Base-by-base conservation (phyloP, 192 early-diverging fungal species). In the Coemansia biformis region DNA sequence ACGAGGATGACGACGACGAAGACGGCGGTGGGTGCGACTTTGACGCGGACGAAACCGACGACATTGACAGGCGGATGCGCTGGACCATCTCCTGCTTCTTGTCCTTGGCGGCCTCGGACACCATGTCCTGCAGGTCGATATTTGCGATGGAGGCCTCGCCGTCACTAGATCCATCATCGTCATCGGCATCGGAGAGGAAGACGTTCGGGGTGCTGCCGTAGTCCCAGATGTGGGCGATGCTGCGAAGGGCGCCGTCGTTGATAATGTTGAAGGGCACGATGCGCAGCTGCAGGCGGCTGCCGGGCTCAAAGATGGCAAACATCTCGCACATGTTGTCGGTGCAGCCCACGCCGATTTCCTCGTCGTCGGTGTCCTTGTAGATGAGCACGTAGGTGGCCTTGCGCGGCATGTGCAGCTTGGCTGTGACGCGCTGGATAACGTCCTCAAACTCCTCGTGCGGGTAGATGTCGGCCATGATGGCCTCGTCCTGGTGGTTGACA, bases 311-410 rank as follows among this genome's bases (percentile, higher is more conserved):
- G 18, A 73, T 38, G 13, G 24, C 31, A 28, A 73, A 65, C 69
- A 73, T 73, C 54, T 73, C 69, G 16, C 57, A 58, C 50, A 73
- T 11, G 31, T 73, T 65, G 34, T 65, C 69, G 0, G 62, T 61
- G 40, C 69, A 73, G 19, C 57, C 69, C 8, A 73, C 63, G 28
- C 62, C 69, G 30, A 73, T 73, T n/a, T 73, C 69, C 57, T 73
- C 62, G 22, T 57, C 50, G 33, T 73, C 69, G 3, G 57, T 63
- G 30, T 73, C 69, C 42, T 22, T 73, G 43, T 65, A 73, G 46
- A 73, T 55, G 6, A 73, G 42, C 28, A 73, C 50, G 35, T 73
- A 73, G 23, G 56, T 41, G 5, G 57, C 43, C 16, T 43, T 43
- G 1, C 38, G 33, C 6, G 53, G 31, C 69, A 73, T 73, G 15